phyloP scores from a whole-genome alignment of 2,329 filamentous ascomycete species.

The Colletotrichum tanaceti region DNA sequence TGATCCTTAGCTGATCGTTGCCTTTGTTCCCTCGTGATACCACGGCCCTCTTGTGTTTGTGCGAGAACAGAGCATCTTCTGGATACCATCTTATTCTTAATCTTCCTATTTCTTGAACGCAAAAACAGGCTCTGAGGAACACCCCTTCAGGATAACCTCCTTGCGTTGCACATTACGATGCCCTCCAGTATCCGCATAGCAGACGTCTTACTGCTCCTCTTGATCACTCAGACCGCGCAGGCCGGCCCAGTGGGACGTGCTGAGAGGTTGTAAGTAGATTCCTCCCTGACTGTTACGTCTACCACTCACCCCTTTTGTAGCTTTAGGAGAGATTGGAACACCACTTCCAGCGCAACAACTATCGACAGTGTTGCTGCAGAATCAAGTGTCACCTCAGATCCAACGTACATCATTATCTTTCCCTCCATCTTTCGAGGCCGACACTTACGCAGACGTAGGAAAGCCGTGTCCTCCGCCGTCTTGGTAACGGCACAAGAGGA shows the following conservation, averaged over 20 bases:
- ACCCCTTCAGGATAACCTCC: not conserved
- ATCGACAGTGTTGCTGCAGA: not conserved
- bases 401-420: slow-evolving; percentile 1
- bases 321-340: slow-evolving; percentile 26
- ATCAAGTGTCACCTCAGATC: not conserved
- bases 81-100: slow-evolving; percentile 18
- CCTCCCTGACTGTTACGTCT: not conserved
- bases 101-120: slow-evolving; percentile 8
- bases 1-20: slow-evolving; percentile 16
- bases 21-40: slow-evolving; percentile 12
- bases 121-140: not conserved
- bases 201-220: slow-evolving; percentile 34
- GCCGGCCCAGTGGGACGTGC: slow-evolving; percentile 40
- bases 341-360: slow-evolving; percentile 6
- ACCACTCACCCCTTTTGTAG: slow-evolving; percentile 3
- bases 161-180: not conserved
- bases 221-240: slow-evolving; percentile 40
- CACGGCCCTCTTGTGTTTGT: slow-evolving; percentile 8
- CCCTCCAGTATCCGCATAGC: slow-evolving; percentile 24
- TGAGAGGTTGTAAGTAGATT: slow-evolving; percentile 28
- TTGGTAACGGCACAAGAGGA: slow-evolving; percentile 17
- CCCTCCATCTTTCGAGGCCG: not conserved
- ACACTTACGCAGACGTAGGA: slow-evolving; percentile 18
- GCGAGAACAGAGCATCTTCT: not conserved
- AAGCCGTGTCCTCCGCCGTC: not conserved